phyloP scores from a whole-genome alignment of 768 basidiomycete genomes.

The Gelatoporia subvermispora region DNA sequence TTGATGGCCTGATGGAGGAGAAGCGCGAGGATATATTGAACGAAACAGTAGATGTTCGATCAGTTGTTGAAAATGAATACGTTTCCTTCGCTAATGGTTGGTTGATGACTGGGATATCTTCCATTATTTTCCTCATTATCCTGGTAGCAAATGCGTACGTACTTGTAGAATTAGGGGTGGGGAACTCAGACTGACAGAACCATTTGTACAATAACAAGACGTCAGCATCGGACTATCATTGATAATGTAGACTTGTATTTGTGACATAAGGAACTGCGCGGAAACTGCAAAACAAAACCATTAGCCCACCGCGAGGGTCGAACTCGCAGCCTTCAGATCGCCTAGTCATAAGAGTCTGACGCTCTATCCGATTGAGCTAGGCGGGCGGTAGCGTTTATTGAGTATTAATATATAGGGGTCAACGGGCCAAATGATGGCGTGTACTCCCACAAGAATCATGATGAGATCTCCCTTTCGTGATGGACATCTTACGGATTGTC shows the following conservation, averaged over 20 bases:
- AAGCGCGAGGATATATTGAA: conserved; percentile 4
- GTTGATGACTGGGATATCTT: conserved; percentile 44
- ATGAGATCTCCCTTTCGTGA: no score
- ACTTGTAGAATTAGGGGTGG: conserved; percentile 51
- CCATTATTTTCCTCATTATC: conserved; percentile 57
- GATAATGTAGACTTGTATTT: no score
- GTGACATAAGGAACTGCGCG: not conserved
- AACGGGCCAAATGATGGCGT: no score
- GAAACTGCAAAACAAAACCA: not conserved
- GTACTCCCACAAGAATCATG: no score
- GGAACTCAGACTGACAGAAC: conserved; percentile 12
- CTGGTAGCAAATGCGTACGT: conserved; percentile 73
- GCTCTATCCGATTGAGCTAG: conserved; percentile 68
- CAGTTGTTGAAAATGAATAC: conserved; percentile 19
- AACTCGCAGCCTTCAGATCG: conserved; percentile 61
- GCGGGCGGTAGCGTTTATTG: conserved; percentile 33
- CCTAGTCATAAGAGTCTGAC: conserved; percentile 49
- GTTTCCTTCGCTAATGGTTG: conserved; percentile 65
- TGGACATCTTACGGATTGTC: no score
- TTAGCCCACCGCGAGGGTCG: conserved; percentile 62
- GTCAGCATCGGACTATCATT: not conserved
- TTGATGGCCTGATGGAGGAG: not conserved
- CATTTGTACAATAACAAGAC: not conserved
- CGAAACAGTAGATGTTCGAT: not conserved
- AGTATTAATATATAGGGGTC: no score